Evolutionary conservation across 2,329 filamentous ascomycete genomes (phyloP), one percentile per base, ranked within the genome.

Genomic region (Tolypocladium inflatum): DNA sequence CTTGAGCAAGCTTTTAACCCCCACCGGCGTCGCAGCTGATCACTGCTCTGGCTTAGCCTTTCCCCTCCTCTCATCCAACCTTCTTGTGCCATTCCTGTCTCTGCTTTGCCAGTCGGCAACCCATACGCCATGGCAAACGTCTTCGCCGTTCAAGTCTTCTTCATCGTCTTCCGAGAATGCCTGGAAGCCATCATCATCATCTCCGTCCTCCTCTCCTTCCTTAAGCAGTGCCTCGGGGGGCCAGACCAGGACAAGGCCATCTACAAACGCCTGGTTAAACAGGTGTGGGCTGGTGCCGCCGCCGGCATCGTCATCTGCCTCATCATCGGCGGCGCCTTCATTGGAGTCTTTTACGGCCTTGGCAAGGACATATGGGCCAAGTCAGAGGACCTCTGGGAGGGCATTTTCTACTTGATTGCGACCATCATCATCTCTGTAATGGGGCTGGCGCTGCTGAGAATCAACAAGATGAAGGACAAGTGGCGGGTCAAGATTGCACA

Each of bases 111-210:
- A 11, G 26, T 51, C 7, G 17, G 26, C 3, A 33, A 51, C 8
- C 17, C 30, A 8, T 5, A 13, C 30, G 35, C 17, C n/a, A 51
- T 51, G 48, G 48, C 48, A 0, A 81, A 86, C 69, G 84, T 90
- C 58, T 90, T 90, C 69, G 81, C 86, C 60, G 83, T 89, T 13
- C 87, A 86, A 62, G 82, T 93, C 52, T 94, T 93, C 76, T 91
- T 94, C 48, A 89, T 94, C 70, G 85, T 88, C 72, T 92, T 93
- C 70, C 84, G 90, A 68, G 90, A 93, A 74, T 84, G 83, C 51
- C 75, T 93, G 55, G 90, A 94, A 74, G 87, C 86, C 1, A 84
- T 81, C 65, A 89, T 94, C 67, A 88, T 93, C 65, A 83, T 92
- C 59, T 91, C 90, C 0, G 87, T 93, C 8, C 78, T 93, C 23